These are phyloP conservation scores for Ceratocystis eucalypticola DNA, from an alignment of 2,329 filamentous ascomycete genomes.

Conservation along the genomic window DNA sequence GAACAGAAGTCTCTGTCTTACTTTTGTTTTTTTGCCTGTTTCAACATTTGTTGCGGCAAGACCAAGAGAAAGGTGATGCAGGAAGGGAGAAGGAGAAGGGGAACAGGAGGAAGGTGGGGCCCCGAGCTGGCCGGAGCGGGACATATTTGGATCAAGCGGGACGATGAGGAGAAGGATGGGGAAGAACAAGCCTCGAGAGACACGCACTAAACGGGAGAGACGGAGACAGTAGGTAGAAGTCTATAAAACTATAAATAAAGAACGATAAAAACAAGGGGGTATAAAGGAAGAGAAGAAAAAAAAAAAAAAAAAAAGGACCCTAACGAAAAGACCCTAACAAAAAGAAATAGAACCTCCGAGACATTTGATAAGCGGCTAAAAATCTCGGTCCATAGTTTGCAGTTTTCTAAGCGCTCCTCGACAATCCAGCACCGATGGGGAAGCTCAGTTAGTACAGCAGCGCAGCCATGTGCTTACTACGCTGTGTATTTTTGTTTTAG, in stretches of 20 bases:
- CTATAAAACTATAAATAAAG: too few species aligned
- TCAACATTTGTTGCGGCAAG: too few species aligned
- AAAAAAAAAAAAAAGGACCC: background rate
- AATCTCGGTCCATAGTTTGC: background rate
- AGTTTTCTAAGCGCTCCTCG: background rate
- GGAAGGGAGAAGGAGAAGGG: background rate
- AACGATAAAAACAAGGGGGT: too few species aligned
- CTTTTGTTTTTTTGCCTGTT: too few species aligned
- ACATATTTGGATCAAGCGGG: background rate
- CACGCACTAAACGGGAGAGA: too few species aligned
- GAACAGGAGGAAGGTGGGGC: background rate
- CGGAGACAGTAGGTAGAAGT: too few species aligned
- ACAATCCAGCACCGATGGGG: background rate
- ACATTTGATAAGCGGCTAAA: background rate
- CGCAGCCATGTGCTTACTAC: background rate
- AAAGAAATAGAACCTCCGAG: background rate
- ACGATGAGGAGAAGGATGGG: background rate
- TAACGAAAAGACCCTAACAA: background rate
- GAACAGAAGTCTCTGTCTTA: too few species aligned
- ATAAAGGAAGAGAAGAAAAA: too few species aligned
- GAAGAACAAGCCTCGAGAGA: background rate
- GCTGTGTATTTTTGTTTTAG: background rate
- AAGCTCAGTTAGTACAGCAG: background rate
- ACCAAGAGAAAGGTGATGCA: background rate
- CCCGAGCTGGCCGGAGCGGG: background rate